These are phyloP conservation scores for Quercus rubra DNA, from an alignment of 306 rosid genomes.

Conservation along the genomic window DNA sequence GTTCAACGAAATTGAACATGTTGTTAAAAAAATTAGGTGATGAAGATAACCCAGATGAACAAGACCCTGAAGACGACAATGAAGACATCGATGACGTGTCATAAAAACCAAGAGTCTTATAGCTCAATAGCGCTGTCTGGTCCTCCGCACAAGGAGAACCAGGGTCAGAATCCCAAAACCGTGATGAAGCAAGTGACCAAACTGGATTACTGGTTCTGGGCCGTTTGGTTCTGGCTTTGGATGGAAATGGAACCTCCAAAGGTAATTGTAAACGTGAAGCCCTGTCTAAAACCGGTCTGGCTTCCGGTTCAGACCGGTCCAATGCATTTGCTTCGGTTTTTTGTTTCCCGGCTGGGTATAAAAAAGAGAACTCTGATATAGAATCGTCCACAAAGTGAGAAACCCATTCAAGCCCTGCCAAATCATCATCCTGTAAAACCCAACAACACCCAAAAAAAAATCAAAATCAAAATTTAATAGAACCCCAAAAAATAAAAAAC, in stretches of 20 bases:
- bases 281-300: slow-evolving; percentile 17
- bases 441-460: background rate
- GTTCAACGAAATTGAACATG: slow-evolving; percentile 17
- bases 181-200: slow-evolving; percentile 26
- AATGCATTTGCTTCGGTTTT: slow-evolving; percentile 4
- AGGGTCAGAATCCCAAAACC: background rate
- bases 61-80: slow-evolving; percentile 40
- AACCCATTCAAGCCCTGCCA: slow-evolving; percentile 89
- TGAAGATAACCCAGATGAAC: slow-evolving; percentile 38
- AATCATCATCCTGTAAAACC: slow-evolving; percentile 60
- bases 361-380: slow-evolving; percentile 45
- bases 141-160: too few species aligned
- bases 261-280: slow-evolving; percentile 28
- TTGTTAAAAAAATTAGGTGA: slow-evolving; percentile 21
- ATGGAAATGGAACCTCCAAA: slow-evolving; percentile 46
- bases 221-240: slow-evolving; percentile 49
- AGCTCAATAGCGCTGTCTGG: too few species aligned
- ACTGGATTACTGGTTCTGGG: slow-evolving; percentile 25
- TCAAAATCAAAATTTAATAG: background rate
- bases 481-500: background rate
- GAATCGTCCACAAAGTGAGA: slow-evolving; percentile 91
- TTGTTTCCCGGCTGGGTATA: slow-evolving; percentile 31
- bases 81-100: slow-evolving; percentile 36
- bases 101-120: too few species aligned
- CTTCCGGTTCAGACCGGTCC: slow-evolving; percentile 40